A percentile compares a stretch with the other conserved stretches of the same genome.
Evolutionary conservation across 2,329 filamentous ascomycete species (phyloP).

Genomic region (Intubia oerlemansii): DNA sequence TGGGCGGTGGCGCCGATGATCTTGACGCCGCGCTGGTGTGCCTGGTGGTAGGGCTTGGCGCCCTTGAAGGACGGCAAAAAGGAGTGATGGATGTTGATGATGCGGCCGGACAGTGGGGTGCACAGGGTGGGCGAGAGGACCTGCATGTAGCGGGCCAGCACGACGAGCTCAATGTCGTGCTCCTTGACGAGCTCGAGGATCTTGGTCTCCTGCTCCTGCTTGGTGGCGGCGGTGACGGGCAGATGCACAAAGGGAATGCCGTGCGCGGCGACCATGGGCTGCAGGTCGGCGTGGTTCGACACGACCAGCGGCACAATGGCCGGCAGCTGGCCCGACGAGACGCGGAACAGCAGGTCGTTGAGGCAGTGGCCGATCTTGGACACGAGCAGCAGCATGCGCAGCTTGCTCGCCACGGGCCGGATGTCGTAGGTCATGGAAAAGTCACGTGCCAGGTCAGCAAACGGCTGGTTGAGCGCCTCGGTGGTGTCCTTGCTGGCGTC

Average conservation of each 20-base stretch:
- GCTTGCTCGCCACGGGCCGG: slow-evolving; percentile 45
- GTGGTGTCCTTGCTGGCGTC: slow-evolving; percentile 26
- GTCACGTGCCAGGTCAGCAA: slow-evolving; percentile 37
- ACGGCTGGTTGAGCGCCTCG: slow-evolving; percentile 29
- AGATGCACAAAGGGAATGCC: slow-evolving; percentile 64
- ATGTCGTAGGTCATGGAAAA: slow-evolving; percentile 53
- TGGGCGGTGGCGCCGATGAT: slow-evolving; percentile 74
- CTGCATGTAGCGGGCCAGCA: slow-evolving; percentile 76
- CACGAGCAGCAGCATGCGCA: slow-evolving; percentile 68
- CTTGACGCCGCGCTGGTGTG: slow-evolving; percentile 70
- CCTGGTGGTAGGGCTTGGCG: slow-evolving; percentile 74
- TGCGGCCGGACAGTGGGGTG: slow-evolving; percentile 59
- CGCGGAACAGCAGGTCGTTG: slow-evolving; percentile 50
- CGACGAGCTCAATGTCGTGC: slow-evolving; percentile 55
- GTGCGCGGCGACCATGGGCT: slow-evolving; percentile 46
- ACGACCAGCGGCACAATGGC: slow-evolving; percentile 62
- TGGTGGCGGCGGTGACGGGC: slow-evolving; percentile 60
- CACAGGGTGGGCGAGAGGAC: slow-evolving; percentile 57
- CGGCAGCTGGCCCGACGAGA: slow-evolving; percentile 40
- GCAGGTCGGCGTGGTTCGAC: slow-evolving; percentile 63
- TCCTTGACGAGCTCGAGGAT: slow-evolving; percentile 49
- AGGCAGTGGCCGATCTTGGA: slow-evolving; percentile 70
- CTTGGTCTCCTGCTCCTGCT: slow-evolving; percentile 47
- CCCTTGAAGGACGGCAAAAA: slow-evolving; percentile 80
- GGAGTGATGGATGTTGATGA: slow-evolving; percentile 84